Evolutionary conservation across 371 early-diverging fungal genomes (phyloP), one percentile per base, ranked within the genome.

Genomic region (Mortierella sp.): DNA sequence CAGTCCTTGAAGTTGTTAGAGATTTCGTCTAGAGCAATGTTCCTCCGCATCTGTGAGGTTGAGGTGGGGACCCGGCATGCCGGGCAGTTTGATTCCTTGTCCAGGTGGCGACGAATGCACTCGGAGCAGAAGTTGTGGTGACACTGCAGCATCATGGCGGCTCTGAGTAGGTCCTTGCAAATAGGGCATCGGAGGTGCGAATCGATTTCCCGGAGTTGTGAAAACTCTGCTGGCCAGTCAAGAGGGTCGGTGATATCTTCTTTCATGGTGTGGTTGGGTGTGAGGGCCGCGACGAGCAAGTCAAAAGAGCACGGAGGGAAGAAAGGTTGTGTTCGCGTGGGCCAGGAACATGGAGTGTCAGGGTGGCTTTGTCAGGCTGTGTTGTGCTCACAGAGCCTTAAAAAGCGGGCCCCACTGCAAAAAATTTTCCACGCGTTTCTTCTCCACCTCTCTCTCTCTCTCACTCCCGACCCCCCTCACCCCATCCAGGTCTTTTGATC

Each of bases 81-180:
- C 8, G 89, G 91, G 51, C 90, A 90, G 17, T 64, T 68, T 24
- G 63, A 69, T 57, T 84, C 88, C 29, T 76, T 71, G 22, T 79
- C 81, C 31, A 90, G 79, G 40, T 82, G 79, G 39, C 88, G 73
- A 2, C 91, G 82, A 13, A 90, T 80, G 57, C 91, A 91, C 21
- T 82, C 65, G 0, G 91, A 88, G 62, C 91, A 91, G 64, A 90
- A 91, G 37, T 83, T 85, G 69, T 91, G 91, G 0, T 79, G 74
- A 63, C 91, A 91, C 17, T 76, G 78, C 8, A 86, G 55, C 14
- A 84, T 81, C 69, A 91, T 78, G 47, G 90, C 83, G 0, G 86
- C 82, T 8, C 79, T 50, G 47, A 83, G 81, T 45, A 85, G 80
- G 50, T 91, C 90, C 63, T 88, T 87, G 71, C 91, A 91, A 29